Conservation (phyloP, 192 early-diverging fungal species). For the Entrophospora sp. region DNA sequence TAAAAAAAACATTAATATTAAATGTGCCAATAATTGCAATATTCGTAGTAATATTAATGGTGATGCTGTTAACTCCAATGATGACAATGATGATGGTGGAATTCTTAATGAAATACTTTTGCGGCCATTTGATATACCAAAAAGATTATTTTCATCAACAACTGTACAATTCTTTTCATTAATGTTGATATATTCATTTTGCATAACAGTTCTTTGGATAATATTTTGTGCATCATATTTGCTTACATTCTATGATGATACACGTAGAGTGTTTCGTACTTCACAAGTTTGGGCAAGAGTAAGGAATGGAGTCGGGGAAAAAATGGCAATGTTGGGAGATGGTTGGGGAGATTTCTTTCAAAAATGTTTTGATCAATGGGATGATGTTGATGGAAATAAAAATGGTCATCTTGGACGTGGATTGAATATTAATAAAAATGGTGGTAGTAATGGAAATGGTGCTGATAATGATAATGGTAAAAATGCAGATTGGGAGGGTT, state of each 20-base stretch:
- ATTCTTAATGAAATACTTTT: too few species aligned
- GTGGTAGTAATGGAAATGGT: slow-evolving; percentile 2
- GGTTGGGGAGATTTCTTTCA: slow-evolving; percentile 17
- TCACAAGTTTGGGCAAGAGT: slow-evolving; percentile 13
- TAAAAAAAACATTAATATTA: too few species aligned
- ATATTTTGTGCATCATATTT: slow-evolving; percentile 18
- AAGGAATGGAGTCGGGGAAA: background rate
- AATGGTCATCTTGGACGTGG: slow-evolving; percentile 2
- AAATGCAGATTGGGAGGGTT: slow-evolving; percentile 6
- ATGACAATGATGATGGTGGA: too few species aligned
- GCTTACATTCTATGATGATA: slow-evolving; percentile 18
- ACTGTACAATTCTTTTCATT: slow-evolving; percentile 1
- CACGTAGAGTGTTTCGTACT: background rate
- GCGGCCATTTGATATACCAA: slow-evolving; percentile 1
- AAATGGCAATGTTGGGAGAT: slow-evolving; percentile 10
- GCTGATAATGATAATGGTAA: background rate
- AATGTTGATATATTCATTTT: slow-evolving; percentile 9
- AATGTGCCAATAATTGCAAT: too few species aligned
- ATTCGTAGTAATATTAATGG: too few species aligned
- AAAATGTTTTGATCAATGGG: slow-evolving; percentile 17
- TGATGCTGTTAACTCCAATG: too few species aligned
- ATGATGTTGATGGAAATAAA: background rate
- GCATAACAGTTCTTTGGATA: slow-evolving; percentile 6
- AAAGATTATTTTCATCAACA: background rate
- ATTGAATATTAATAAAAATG: background rate